Conservation (phyloP, 306 rosid species). For the Trifolium repens region DNA sequence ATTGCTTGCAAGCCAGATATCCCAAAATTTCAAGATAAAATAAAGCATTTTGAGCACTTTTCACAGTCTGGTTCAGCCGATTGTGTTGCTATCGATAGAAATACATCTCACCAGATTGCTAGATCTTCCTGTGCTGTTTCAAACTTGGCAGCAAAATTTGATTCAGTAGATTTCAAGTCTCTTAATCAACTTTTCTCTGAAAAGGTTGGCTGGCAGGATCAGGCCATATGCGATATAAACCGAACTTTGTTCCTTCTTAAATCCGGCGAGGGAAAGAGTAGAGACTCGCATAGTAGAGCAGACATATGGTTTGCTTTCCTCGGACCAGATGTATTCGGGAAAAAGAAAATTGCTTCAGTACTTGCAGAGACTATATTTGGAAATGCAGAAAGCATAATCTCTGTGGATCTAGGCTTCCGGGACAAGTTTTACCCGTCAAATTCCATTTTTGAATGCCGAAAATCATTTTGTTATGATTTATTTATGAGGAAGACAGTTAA, state of each 20-base stretch:
- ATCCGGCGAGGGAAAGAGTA: slow-evolving; percentile 57
- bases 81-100: slow-evolving; percentile 43
- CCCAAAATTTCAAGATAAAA: slow-evolving; percentile 44
- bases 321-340: slow-evolving; percentile 85
- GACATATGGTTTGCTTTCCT: slow-evolving; percentile 81
- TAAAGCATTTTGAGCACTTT: slow-evolving; percentile 42
- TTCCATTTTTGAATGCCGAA: slow-evolving; percentile 57
- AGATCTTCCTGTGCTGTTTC: slow-evolving; percentile 49
- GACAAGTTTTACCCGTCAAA: slow-evolving; percentile 46
- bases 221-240: slow-evolving; percentile 64
- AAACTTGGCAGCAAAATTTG: slow-evolving; percentile 48
- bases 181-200: slow-evolving; percentile 57
- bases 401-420: slow-evolving; percentile 62
- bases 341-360: slow-evolving; percentile 70
- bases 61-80: slow-evolving; percentile 57
- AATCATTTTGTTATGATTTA: slow-evolving; percentile 52
- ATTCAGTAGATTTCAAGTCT: slow-evolving; percentile 69
- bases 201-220: slow-evolving; percentile 81
- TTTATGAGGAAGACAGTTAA: slow-evolving; percentile 68
- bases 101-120: slow-evolving; percentile 40
- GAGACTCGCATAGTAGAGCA: slow-evolving; percentile 54
- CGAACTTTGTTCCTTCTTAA: slow-evolving; percentile 54
- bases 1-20: slow-evolving; percentile 47
- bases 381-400: slow-evolving; percentile 61
- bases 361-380: slow-evolving; percentile 72